Percentiles rank a stretch among this genome's conserved stretches.
Evolutionary conservation across 1,139 yeast genomes (phyloP).

Genomic region (Kurtzmaniella quercitrusa): DNA sequence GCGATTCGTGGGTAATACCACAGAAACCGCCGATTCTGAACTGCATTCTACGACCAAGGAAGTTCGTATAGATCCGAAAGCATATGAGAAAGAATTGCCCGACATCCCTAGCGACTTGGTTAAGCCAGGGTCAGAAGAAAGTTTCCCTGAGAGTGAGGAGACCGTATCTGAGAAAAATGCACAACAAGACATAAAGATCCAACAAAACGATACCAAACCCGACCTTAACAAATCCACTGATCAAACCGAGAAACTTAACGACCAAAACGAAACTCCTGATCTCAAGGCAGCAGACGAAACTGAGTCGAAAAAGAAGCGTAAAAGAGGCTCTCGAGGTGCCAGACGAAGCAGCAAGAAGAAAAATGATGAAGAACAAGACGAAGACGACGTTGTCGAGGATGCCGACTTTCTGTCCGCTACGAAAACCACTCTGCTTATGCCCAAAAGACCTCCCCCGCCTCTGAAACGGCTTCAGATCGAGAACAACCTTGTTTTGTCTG

Average conservation of each 20-base stretch:
- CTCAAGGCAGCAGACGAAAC: slow-evolving; percentile 7
- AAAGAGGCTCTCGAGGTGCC: slow-evolving; percentile 87
- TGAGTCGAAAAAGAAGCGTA: slow-evolving; percentile 47
- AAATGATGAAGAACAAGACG: slow-evolving; percentile 11
- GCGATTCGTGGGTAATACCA: slow-evolving; percentile 10
- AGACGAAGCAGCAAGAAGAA: slow-evolving; percentile 39
- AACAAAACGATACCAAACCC: slow-evolving; percentile 2
- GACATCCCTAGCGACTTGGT: neutral
- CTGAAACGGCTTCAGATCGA: slow-evolving; percentile 38
- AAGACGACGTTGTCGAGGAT: slow-evolving; percentile 9
- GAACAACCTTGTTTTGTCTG: slow-evolving; percentile 61
- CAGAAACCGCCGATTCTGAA: slow-evolving; percentile 3
- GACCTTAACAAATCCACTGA: slow-evolving; percentile 4
- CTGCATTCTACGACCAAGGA: neutral
- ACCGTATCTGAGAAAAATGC: neutral
- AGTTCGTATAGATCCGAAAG: slow-evolving; percentile 1
- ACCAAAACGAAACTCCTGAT: slow-evolving; percentile 1
- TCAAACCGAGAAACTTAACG: slow-evolving; percentile 3
- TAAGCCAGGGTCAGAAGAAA: neutral
- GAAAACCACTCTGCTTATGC: slow-evolving; percentile 4
- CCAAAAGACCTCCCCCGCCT: slow-evolving; percentile 12
- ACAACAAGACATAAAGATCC: neutral
- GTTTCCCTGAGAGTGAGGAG: neutral
- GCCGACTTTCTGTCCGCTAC: neutral
- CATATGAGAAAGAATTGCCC: slow-evolving; percentile 1